Base-by-base conservation (phyloP, 2,329 filamentous ascomycete species). In the Pezizomycotina sp. region DNA sequence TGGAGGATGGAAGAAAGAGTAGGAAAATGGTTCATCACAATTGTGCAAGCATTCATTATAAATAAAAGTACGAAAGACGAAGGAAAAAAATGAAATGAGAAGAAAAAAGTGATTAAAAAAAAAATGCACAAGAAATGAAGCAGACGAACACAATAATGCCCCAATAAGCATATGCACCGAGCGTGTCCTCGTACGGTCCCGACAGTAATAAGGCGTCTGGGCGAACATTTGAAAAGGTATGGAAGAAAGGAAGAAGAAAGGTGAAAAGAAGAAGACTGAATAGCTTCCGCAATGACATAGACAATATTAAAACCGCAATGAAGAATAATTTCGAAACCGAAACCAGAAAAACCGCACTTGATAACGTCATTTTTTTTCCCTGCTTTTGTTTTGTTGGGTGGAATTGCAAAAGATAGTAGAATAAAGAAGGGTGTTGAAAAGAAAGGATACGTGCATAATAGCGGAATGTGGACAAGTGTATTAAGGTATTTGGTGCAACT, bases 281-380 rank as follows among this genome's bases (percentile, higher is more conserved):
- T n/a, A n/a, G n/a, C n/a, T n/a, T n/a, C n/a, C n/a, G n/a, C n/a
- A n/a, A n/a, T n/a, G n/a, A n/a, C n/a, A n/a, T 6, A 24, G 22
- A 9, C 7, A 15, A 8, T 13, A 24, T 24, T 23, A 13, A 10
- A 34, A 18, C 27, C 27, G 21, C 19, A 12, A 24, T 28, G 31
- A 13, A 27, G 22, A 29, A 38, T 13, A 34, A 30, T 34, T 23
- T 19, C 27, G 27, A 12, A 10, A 28, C 29, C 20, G 9, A 20
- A 31, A 31, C 23, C 18, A 31, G 20, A 16, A 38, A 27, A 33
- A 33, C 21, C 28, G 28, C 33, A 26, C 24, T n/a, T n/a, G n/a
- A n/a, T n/a, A n/a, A n/a, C n/a, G n/a, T n/a, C n/a, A n/a, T n/a
- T n/a, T n/a, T n/a, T n/a, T n/a, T n/a, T n/a, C n/a, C n/a, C n/a